Evolutionary conservation across 257 asterid genomes (phyloP), one percentile per base, ranked within the genome.

Genomic region (Solanum sejunctum): DNA sequence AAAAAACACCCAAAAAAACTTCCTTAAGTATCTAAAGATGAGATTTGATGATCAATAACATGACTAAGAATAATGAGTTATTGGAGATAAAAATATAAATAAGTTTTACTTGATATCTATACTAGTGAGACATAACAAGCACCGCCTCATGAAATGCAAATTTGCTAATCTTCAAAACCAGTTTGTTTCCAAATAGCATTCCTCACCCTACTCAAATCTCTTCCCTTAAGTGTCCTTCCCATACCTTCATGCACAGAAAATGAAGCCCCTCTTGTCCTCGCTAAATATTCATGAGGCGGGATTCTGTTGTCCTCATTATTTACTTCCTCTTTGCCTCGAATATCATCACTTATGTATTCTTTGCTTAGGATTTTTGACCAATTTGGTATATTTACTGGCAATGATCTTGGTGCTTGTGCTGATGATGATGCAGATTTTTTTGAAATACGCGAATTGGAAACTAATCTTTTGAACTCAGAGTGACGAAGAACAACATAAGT

Each of bases 171-270:
- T 64, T 84, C 87, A 28, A 87, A 84, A n/a, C 89, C 89, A 51
- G 75, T 85, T 85, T 82, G 69, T 28, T 87, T 87, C 88, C 81
- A 82, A 71, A 87, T 67, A 17, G 87, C 86, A 82, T 87, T 77
- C 54, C 89, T 72, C 67, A 87, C 66, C 57, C 85, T 73, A 41
- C 87, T 80, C 86, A 87, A 73, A 75, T 84, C 89, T 56, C 89
- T 87, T 64, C 89, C 89, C 69, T 87, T 87, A 17, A 87, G 56
- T 8, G 87, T 85, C 85, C 88, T 82, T 3, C 88, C 87, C 12
- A 84, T 87, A 36, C 41, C 41, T 36, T 36, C 41, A 36, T 36
- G 41, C 41, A 36, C 41, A 0, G 41, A 36, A 36, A 36, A 36
- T 36, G 41, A 4, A 36, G 41, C 41, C 41, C 41, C 41, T 36